phyloP scores from a whole-genome alignment of 176 grass and related monocot species.

The Ensete glaucum region DNA sequence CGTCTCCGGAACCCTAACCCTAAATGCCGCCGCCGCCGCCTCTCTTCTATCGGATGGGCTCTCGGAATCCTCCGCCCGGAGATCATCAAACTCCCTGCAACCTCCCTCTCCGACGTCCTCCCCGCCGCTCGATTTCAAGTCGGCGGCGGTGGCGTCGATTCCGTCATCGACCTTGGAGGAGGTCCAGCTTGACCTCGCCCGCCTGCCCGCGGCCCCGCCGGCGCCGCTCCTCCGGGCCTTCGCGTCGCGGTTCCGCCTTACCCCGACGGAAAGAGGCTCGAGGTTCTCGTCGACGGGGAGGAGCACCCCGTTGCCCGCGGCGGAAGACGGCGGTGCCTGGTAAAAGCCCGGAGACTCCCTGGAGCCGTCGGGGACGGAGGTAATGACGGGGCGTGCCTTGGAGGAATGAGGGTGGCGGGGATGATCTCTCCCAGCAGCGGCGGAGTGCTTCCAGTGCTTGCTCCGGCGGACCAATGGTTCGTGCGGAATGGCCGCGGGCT shows the following conservation, averaged over 20 bases:
- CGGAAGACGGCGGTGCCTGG: slow-evolving; percentile 15
- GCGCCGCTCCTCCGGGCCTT: neutral
- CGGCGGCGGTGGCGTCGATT: neutral
- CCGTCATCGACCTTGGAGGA: neutral
- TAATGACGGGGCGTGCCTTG: slow-evolving; percentile 15
- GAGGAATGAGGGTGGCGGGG: slow-evolving; percentile 17
- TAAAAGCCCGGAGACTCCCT: neutral
- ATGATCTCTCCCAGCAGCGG: neutral
- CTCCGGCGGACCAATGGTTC: slow-evolving; percentile 29
- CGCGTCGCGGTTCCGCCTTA: neutral
- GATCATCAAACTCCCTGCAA: slow-evolving; percentile 17
- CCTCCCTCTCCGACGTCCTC: slow-evolving; percentile 9
- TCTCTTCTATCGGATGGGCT: slow-evolving; percentile 2
- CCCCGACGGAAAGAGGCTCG: neutral
- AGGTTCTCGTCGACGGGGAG: slow-evolving; percentile 5
- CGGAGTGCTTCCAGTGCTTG: slow-evolving; percentile 8
- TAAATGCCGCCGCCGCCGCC: slow-evolving; percentile 5
- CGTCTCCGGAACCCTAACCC: slow-evolving; percentile 13
- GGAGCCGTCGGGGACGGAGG: slow-evolving; percentile 5
- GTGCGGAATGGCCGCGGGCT: slow-evolving; percentile 26
- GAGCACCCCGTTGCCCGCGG: slow-evolving; percentile 22
- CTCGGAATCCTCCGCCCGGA: slow-evolving; percentile 22
- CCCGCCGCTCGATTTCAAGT: neutral
- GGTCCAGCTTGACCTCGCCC: slow-evolving; percentile 11
- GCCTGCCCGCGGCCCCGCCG: neutral